phyloP scores from a whole-genome alignment of 164 flowering plant genomes.

The Echeveria elegans region DNA sequence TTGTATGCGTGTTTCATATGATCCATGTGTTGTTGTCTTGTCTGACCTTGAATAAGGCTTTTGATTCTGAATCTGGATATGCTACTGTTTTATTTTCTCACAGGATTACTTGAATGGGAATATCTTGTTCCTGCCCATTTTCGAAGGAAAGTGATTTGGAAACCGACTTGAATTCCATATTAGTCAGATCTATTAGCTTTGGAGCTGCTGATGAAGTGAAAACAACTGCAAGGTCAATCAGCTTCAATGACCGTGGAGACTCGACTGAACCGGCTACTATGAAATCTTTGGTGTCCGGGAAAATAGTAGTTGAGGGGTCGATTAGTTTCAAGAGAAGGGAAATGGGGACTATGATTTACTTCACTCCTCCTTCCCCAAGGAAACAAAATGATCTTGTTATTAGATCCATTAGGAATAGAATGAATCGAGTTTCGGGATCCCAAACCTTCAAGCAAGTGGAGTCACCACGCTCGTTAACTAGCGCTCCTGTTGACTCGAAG shows the following conservation, averaged over 20 bases:
- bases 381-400: background rate
- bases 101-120: background rate
- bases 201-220: background rate
- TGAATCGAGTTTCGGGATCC: background rate
- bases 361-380: background rate
- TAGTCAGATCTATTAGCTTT: background rate
- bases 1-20: background rate
- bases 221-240: background rate
- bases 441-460: too few relatives aligned
- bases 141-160: background rate
- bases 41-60: background rate
- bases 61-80: conserved; percentile 2
- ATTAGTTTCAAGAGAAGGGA: background rate
- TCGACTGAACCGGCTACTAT: background rate
- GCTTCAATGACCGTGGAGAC: background rate
- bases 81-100: background rate
- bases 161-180: background rate
- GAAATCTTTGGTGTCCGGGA: background rate
- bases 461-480: too few relatives aligned
- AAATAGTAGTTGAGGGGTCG: background rate
- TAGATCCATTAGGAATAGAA: background rate
- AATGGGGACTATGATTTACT: background rate
- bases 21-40: background rate
- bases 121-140: conserved; percentile 1
- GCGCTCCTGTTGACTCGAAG: background rate